These are phyloP conservation scores for Cladophialophora chaetospira DNA, from an alignment of 2,329 filamentous ascomycete species.

Conservation along the genomic window DNA sequence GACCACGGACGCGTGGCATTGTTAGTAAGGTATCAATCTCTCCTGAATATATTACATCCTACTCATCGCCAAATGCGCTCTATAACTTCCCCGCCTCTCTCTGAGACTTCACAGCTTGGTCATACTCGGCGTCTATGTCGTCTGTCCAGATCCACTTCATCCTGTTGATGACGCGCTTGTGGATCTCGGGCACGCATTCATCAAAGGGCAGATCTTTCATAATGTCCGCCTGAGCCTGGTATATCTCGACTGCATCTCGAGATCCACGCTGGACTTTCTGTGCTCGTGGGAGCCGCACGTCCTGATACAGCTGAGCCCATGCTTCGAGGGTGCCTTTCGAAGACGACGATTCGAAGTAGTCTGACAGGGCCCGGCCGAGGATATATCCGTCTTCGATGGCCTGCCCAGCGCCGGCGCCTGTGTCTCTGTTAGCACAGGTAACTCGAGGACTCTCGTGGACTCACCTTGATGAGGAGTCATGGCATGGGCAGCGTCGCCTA, in stretches of 20 bases:
- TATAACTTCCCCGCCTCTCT: constrained; percentile 1
- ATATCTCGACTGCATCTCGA: constrained; percentile 33
- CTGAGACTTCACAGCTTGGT: constrained; percentile 14
- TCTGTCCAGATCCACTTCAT: constrained; percentile 41
- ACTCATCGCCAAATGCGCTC: background rate
- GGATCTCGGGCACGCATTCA: constrained; percentile 40
- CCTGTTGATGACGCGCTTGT: constrained; percentile 33
- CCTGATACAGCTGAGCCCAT: constrained; percentile 26
- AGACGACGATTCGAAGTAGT: constrained; percentile 13
- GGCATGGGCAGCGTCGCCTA: constrained; percentile 41
- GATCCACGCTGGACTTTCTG: constrained; percentile 20
- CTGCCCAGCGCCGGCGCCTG: constrained; percentile 63
- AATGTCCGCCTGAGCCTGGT: constrained; percentile 41
- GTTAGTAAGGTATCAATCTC: too few species aligned
- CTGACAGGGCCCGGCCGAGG: constrained; percentile 18
- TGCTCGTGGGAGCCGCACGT: constrained; percentile 22
- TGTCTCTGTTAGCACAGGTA: constrained; percentile 30
- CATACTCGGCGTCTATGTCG: constrained; percentile 37
- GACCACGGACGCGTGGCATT: too few species aligned
- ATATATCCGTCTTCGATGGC: constrained; percentile 65
- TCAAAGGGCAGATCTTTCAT: constrained; percentile 41
- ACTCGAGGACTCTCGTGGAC: background rate
- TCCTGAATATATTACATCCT: background rate
- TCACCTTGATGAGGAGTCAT: constrained; percentile 38
- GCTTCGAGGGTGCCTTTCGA: constrained; percentile 37